These are phyloP conservation scores for Vinca minor DNA, from an alignment of 257 asterid genomes.

Conservation along the genomic window DNA sequence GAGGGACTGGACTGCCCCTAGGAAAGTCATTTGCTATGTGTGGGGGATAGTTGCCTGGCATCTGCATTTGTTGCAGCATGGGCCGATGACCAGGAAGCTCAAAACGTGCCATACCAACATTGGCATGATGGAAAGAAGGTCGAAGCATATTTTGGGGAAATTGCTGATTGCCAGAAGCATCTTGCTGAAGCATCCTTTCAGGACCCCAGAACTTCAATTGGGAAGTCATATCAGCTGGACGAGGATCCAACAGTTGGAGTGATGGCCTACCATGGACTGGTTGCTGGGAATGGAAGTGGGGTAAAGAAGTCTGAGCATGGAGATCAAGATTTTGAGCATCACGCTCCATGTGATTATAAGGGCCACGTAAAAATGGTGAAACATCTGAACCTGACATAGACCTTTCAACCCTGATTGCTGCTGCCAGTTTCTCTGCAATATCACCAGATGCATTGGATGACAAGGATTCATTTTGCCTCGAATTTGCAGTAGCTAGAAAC, in stretches of 20 bases:
- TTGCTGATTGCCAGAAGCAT: slow-evolving; percentile 42
- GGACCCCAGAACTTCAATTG: slow-evolving; percentile 51
- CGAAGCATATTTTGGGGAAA: slow-evolving; percentile 36
- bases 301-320: slow-evolving; percentile 47
- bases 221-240: slow-evolving; percentile 41
- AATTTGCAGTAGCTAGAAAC: slow-evolving; percentile 32
- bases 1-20: slow-evolving; percentile 43
- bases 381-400: slow-evolving; percentile 35
- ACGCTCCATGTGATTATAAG: slow-evolving; percentile 40
- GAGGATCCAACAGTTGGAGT: slow-evolving; percentile 49
- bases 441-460: slow-evolving; percentile 36
- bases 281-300: slow-evolving; percentile 45
- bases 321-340: slow-evolving; percentile 31
- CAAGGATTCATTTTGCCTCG: slow-evolving; percentile 20
- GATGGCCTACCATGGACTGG: slow-evolving; percentile 46
- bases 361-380: slow-evolving; percentile 32
- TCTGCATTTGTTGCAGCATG: slow-evolving; percentile 57
- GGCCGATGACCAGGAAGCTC: slow-evolving; percentile 51
- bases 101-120: slow-evolving; percentile 45
- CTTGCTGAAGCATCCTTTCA: slow-evolving; percentile 36
- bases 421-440: slow-evolving; percentile 46
- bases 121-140: slow-evolving; percentile 54
- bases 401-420: slow-evolving; percentile 32
- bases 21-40: slow-evolving; percentile 37
- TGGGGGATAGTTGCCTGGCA: slow-evolving; percentile 45